A percentile compares a stretch with the other conserved stretches of the same genome.
Evolutionary conservation across 2,329 filamentous ascomycete species (phyloP).

Genomic region (Didymella pinodella): DNA sequence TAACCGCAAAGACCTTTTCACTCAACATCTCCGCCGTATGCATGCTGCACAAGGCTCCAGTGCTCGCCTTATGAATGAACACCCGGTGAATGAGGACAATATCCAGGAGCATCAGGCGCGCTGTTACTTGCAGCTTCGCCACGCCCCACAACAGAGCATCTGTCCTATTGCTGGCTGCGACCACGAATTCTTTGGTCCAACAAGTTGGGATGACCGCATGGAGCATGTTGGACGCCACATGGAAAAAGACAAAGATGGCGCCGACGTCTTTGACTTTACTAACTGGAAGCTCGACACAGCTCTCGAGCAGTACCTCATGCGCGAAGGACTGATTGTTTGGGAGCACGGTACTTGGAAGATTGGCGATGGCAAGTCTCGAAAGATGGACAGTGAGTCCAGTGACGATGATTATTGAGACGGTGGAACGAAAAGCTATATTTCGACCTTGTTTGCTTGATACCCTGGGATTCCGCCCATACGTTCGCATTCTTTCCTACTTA

Average conservation of each 20-base stretch:
- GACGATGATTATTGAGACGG: constrained; percentile 4
- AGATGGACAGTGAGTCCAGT: not conserved
- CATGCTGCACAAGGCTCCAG: constrained; percentile 64
- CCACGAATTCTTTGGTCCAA: constrained; percentile 67
- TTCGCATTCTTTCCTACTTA: not conserved
- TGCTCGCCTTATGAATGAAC: constrained; percentile 55
- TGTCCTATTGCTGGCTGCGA: constrained; percentile 70
- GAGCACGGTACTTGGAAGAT: constrained; percentile 43
- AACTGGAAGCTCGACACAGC: constrained; percentile 40
- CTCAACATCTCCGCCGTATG: constrained; percentile 87
- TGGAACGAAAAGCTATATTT: not conserved
- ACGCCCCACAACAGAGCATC: constrained; percentile 65
- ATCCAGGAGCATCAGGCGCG: constrained; percentile 65
- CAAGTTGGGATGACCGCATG: constrained; percentile 82
- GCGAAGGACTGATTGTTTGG: constrained; percentile 49
- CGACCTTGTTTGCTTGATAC: constrained; percentile 11
- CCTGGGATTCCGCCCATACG: constrained; percentile 4
- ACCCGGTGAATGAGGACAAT: constrained; percentile 57
- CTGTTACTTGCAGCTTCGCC: constrained; percentile 68
- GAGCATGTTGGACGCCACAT: constrained; percentile 87
- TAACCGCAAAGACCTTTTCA: constrained; percentile 92
- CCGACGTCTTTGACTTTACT: constrained; percentile 25
- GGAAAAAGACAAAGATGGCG: constrained; percentile 60
- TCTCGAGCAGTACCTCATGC: constrained; percentile 52
- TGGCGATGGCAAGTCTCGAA: constrained; percentile 42